Percentiles rank a stretch among this genome's conserved stretches.
phyloP scores from a whole-genome alignment of 345 rosid genomes.

The Noccaea caerulescens region DNA sequence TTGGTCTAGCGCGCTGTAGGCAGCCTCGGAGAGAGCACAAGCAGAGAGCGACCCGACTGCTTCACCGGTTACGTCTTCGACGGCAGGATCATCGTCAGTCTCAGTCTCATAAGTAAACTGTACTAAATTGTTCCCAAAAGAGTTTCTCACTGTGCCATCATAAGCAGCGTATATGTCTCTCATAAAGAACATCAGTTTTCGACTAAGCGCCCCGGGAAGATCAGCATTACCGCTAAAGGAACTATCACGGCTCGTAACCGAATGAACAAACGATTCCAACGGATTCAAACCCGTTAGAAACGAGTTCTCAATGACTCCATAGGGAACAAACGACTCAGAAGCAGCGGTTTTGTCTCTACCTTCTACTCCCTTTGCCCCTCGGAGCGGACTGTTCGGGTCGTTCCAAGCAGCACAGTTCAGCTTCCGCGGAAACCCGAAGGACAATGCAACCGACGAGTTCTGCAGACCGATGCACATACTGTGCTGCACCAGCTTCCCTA shows the following conservation, averaged over 20 bases:
- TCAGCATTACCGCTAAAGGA: constrained; percentile 95
- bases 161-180: constrained; percentile 74
- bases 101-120: constrained; percentile 65
- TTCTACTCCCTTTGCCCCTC: constrained; percentile 17
- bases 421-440: constrained; percentile 77
- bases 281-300: constrained; percentile 84
- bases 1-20: constrained; percentile 94
- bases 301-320: constrained; percentile 70
- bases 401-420: constrained; percentile 79
- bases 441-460: constrained; percentile 72
- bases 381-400: constrained; percentile 44
- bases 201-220: constrained; percentile 85
- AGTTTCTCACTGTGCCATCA: constrained; percentile 86
- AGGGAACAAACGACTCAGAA: constrained; percentile 64
- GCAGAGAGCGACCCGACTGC: constrained; percentile 85
- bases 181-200: constrained; percentile 88
- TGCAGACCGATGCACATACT: constrained; percentile 91
- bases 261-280: constrained; percentile 79
- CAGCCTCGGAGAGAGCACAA: constrained; percentile 90
- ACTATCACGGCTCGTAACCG: constrained; percentile 77
- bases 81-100: constrained; percentile 6
- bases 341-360: constrained; percentile 34
- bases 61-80: constrained; percentile 58
- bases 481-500: constrained; percentile 79
- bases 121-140: constrained; percentile 78